Evolutionary conservation across 1,139 yeast species (phyloP), one percentile per base, ranked within the genome.

Genomic region (Wickerhamomyces sp.): DNA sequence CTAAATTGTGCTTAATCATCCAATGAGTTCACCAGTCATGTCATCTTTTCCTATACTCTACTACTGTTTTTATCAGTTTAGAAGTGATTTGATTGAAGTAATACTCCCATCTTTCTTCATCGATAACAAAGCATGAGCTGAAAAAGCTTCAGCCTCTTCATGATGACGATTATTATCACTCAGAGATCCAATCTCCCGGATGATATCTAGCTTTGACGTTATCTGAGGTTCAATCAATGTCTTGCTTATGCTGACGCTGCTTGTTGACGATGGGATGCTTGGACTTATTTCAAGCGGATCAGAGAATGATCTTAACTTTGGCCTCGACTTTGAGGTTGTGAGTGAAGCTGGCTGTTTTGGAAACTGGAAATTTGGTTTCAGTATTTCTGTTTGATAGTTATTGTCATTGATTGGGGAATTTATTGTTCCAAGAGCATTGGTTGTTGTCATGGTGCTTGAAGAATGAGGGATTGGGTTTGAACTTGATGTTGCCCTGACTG

Each of bases 51-150:
- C 23, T 18, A 18, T 18, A 5, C 5, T 18, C 23, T 18, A 5
- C 23, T 18, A 18, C 6, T 9, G 18, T 9, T 35, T 26, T 10
- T 3, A 27, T 36, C 36, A 55, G 30, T 56, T 56, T 43, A 56
- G 37, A n/a, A 56, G 34, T 1, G 60, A 55, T 31, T 43, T 47
- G 8, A 56, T 56, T 3, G 56, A 54, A 18, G 58, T 44, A 3
- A 54, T 75, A 34, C 71, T 69, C 45, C 70, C 67, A 38, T 75
- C 72, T 57, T 73, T 72, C 42, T 76, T 63, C 55, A 75, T 64
- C 2, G 74, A 64, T 41, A 75, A 55, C 42, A 75, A 62, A 0
- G 76, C 69, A 43, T 67, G 68, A 1, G 75, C 66, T 5, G 79
- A 77, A 10, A 45, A 44, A 3, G 47, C 23, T 32, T 48, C 55